Conservation (phyloP, 2,329 filamentous ascomycete genomes). For the Aureobasidium lini region DNA sequence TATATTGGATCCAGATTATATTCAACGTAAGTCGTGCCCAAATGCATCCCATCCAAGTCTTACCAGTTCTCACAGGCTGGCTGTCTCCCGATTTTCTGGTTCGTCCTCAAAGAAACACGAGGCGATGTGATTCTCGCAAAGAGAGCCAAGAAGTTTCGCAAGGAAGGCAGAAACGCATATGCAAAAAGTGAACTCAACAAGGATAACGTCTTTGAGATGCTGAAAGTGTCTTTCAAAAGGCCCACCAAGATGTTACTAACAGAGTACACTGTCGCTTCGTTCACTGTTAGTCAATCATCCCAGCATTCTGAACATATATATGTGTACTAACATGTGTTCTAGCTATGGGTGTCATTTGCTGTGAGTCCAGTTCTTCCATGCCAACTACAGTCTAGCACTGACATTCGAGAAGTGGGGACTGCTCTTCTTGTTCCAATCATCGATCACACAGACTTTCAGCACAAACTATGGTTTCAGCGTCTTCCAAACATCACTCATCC, state of each 20-base stretch:
- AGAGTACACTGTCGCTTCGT: slow-evolving; percentile 23
- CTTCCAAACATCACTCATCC: slow-evolving; percentile 34
- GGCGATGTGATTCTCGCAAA: slow-evolving; percentile 33
- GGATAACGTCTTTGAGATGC: slow-evolving; percentile 16
- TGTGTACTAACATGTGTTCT: slow-evolving; percentile 17
- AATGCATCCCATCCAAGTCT: slow-evolving; percentile 16
- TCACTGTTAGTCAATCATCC: slow-evolving; percentile 20
- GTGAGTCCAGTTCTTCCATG: slow-evolving; percentile 25
- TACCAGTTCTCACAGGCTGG: slow-evolving; percentile 18
- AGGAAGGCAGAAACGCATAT: slow-evolving; percentile 20
- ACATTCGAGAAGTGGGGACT: slow-evolving; percentile 27
- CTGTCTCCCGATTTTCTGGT: slow-evolving; percentile 23
- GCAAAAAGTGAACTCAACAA: slow-evolving; percentile 21
- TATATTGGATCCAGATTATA: slow-evolving; percentile 26
- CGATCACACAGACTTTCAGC: slow-evolving; percentile 33
- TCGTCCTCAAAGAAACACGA: slow-evolving; percentile 37
- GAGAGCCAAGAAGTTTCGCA: slow-evolving; percentile 18
- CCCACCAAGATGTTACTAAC: slow-evolving; percentile 23
- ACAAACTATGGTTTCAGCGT: slow-evolving; percentile 29
- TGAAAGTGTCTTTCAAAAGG: slow-evolving; percentile 23
- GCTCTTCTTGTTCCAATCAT: slow-evolving; percentile 40
- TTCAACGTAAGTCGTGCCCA: slow-evolving; percentile 26
- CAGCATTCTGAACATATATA: slow-evolving; percentile 29
- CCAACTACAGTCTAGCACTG: not conserved
- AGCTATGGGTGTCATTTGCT: slow-evolving; percentile 35